Evolutionary conservation across 441 rosid genomes (phyloP).

Genomic region (Erodium chrysanthum): DNA sequence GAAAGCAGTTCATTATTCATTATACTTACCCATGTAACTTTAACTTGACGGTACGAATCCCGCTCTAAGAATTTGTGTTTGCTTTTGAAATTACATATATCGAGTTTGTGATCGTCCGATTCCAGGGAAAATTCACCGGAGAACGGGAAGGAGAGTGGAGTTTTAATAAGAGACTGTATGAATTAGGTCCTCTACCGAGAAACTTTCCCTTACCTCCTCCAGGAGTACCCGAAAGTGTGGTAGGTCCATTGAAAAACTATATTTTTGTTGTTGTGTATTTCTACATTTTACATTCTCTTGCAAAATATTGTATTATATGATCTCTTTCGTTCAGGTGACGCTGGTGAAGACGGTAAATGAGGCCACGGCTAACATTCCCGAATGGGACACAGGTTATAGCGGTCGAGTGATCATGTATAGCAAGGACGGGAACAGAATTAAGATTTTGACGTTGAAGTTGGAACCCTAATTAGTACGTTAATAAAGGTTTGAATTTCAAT

Average conservation of each 20-base stretch:
- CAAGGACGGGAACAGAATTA: too few species aligned
- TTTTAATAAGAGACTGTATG: constrained; percentile 64
- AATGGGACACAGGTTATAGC: constrained; percentile 30
- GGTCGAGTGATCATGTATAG: too few species aligned
- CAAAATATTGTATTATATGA: not conserved
- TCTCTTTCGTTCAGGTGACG: constrained; percentile 33
- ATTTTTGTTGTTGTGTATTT: too few species aligned
- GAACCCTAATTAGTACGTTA: too few species aligned
- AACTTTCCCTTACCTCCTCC: constrained; percentile 67
- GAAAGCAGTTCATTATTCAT: constrained; percentile 58
- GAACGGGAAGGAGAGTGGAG: constrained; percentile 71
- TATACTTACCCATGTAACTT: constrained; percentile 76
- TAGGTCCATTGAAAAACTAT: constrained; percentile 20
- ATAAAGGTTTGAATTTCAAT: too few species aligned
- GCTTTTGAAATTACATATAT: constrained; percentile 1
- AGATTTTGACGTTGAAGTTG: too few species aligned
- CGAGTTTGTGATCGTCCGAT: constrained; percentile 9
- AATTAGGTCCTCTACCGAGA: constrained; percentile 53
- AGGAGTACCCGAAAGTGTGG: constrained; percentile 76
- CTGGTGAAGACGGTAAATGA: constrained; percentile 58
- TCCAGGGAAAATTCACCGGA: constrained; percentile 52
- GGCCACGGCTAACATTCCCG: constrained; percentile 60
- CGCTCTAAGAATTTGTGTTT: not conserved
- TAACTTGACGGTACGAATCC: constrained; percentile 35
- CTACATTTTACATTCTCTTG: too few species aligned